Base-by-base conservation (phyloP, 805 yeast species). In the Naumovozyma castellii region DNA sequence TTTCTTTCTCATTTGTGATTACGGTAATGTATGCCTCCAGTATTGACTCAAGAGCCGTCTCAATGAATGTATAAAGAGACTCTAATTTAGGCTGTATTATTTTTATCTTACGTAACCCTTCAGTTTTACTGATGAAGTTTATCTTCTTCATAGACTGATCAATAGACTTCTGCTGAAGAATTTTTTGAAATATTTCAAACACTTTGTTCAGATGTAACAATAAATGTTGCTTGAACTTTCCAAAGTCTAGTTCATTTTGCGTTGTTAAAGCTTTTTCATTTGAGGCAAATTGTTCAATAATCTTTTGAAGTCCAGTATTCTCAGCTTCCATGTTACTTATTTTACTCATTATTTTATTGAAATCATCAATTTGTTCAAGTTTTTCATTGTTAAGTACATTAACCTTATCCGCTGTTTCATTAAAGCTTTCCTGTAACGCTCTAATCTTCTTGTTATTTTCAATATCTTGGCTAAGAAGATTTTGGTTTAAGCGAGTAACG, bases 31-130 rank as follows among this genome's bases (percentile, higher is more conserved):
- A 80, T 36, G 78, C 80, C 31, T 69, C 64, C 2, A 78, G 75
- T 6, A 80, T 65, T 3, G 79, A 73, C 20, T 69, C 75, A 5
- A 75, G 69, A 0, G 84, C 86, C 35, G 78, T 62, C n/a, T 73
- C 71, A 46, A 76, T 74, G 49, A 76, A 80, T 13, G 68, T 68
- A 40, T 72, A 67, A 3, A 75, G 59, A 0, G 77, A 67, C 39
- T 71, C 71, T 29, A 62, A 45, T 22, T 57, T 53, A 1, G 61
- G 51, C 32, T 59, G 62, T 10, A 55, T 48, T 22, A 47, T 41
- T 18, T 54, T 61, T 25, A 56, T 36, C 25, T 59, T 58, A 22
- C 50, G 40, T 2, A 54, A 32, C 15, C 45, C 43, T 27, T 39
- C 50, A 27, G 41, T 42, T 13, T 35, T 38, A 30, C 67, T 62